These are phyloP conservation scores for Mucor mucedo DNA, from an alignment of 371 early-diverging fungal species.

Conservation along the genomic window DNA sequence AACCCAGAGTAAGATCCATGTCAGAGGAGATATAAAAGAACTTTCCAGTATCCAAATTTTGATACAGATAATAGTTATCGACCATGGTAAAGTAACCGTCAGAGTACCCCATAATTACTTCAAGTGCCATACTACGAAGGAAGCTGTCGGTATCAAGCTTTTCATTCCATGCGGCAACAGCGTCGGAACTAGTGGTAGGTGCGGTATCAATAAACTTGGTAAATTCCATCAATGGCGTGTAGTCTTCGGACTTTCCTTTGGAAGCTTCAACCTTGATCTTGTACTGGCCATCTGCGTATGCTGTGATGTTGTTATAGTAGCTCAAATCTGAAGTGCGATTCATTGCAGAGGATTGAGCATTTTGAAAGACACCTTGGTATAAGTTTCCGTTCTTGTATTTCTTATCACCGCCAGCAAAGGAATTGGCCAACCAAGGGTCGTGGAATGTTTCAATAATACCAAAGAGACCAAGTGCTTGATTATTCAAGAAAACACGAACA, in stretches of 20 bases:
- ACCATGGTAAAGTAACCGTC: slow-evolving; percentile 44
- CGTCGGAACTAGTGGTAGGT: slow-evolving; percentile 17
- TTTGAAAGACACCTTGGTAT: slow-evolving; percentile 33
- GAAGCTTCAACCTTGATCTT: slow-evolving; percentile 33
- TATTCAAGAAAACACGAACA: slow-evolving; percentile 39
- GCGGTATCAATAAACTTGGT: slow-evolving; percentile 39
- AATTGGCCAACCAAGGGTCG: slow-evolving; percentile 43
- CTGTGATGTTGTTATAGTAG: slow-evolving; percentile 22
- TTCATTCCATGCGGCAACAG: slow-evolving; percentile 34
- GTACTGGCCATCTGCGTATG: slow-evolving; percentile 35
- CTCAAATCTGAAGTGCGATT: slow-evolving; percentile 23
- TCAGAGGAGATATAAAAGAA: slow-evolving; percentile 42
- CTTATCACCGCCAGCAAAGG: slow-evolving; percentile 36
- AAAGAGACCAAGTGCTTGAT: slow-evolving; percentile 42
- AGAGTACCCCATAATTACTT: slow-evolving; percentile 39
- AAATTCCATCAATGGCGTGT: slow-evolving; percentile 31
- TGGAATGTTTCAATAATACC: slow-evolving; percentile 40
- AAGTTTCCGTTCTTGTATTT: slow-evolving; percentile 39
- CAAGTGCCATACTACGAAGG: slow-evolving; percentile 41
- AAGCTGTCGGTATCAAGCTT: slow-evolving; percentile 38
- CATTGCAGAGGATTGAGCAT: background rate
- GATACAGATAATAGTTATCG: slow-evolving; percentile 44
- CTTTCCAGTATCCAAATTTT: slow-evolving; percentile 16
- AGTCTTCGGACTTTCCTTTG: slow-evolving; percentile 16
- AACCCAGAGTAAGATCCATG: slow-evolving; percentile 39